Evolutionary conservation across 306 rosid genomes (phyloP), one percentile per base, ranked within the genome.

Genomic region (Ziziphus jujuba): DNA sequence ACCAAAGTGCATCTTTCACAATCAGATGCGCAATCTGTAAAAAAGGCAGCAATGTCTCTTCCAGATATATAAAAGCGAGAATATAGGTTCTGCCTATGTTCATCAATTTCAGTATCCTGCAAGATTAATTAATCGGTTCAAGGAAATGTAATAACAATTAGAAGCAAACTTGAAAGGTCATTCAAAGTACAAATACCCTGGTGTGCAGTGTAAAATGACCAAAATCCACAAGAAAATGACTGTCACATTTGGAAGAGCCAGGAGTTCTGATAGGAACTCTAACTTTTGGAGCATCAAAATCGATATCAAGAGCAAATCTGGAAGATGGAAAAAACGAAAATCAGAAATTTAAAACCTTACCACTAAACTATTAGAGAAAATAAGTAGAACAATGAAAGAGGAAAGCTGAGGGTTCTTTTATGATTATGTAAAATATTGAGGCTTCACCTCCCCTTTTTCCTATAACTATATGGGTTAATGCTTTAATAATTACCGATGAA

Each of bases 301-400:
- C 99, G 77, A 93, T 77, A 78, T 93, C 99, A 69, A 93, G 86
- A 56, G 99, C 90, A 85, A 93, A 93, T 77, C 99, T 93, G 91
- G 75, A 82, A 81, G 59, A 61, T 24, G 67, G 75, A 71, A 33
- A 49, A 70, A 78, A 73, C 22, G 61, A 45, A 63, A 58, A 40
- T 22, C 55, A 38, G 47, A 77, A n/a, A 55, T 65, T 23, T 38
- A 47, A 49, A 65, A 60, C 65, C 56, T 8, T n/a, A 23, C 52
- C 21, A 33, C 50, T 74, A 56, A 24, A 24, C 72, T 47, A 31
- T 33, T 36, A 48, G 40, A 6, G 6, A 49, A 16, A 50, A 5
- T 13, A 67, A 70, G 14, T 4, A 28, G 35, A 47, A 25, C 11
- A 16, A 24, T 24, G 31, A 50, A 28, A 16, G 55, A 50, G 22